These are phyloP conservation scores for Spatholobus suberectus DNA, from an alignment of 306 rosid genomes.

Conservation along the genomic window DNA sequence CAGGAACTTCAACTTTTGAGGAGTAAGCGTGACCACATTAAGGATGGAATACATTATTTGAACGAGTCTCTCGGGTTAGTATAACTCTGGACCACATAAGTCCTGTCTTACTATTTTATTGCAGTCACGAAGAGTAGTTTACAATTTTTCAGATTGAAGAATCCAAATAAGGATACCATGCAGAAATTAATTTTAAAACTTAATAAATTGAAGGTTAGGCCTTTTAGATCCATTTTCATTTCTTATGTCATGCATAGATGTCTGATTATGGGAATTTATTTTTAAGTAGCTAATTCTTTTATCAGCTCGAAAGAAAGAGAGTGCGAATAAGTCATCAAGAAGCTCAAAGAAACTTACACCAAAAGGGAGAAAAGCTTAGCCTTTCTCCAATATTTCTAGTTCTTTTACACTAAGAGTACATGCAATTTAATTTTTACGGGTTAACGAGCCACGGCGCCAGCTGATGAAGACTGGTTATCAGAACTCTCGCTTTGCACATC, in stretches of 20 bases:
- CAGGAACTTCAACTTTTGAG: constrained; percentile 80
- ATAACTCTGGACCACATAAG: constrained; percentile 32
- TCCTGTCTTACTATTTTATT: constrained; percentile 12
- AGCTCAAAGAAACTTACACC: constrained; percentile 76
- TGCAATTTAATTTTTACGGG: constrained; percentile 51
- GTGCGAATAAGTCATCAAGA: constrained; percentile 76
- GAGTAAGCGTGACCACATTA: constrained; percentile 74
- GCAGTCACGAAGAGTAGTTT: constrained; percentile 15
- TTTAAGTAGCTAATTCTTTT: constrained; percentile 23
- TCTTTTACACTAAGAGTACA: constrained; percentile 12
- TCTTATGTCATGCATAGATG: constrained; percentile 12
- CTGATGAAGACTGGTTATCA: constrained; percentile 98
- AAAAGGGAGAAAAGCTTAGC: constrained; percentile 52
- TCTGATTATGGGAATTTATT: constrained; percentile 9
- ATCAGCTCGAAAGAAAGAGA: constrained; percentile 62
- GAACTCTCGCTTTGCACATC: constrained; percentile 97
- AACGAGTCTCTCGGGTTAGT: constrained; percentile 82
- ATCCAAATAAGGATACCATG: constrained; percentile 55
- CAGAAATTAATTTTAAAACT: constrained; percentile 54
- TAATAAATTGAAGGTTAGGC: constrained; percentile 70
- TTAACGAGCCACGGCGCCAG: constrained; percentile 91
- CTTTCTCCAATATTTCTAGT: constrained; percentile 1
- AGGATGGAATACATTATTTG: constrained; percentile 82
- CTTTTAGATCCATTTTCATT: constrained; percentile 22
- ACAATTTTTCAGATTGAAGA: constrained; percentile 60